A percentile compares a stretch with the other conserved stretches of the same genome.
Evolutionary conservation across 2,329 filamentous ascomycete species (phyloP).

Genomic region (Aspergillus sp.): DNA sequence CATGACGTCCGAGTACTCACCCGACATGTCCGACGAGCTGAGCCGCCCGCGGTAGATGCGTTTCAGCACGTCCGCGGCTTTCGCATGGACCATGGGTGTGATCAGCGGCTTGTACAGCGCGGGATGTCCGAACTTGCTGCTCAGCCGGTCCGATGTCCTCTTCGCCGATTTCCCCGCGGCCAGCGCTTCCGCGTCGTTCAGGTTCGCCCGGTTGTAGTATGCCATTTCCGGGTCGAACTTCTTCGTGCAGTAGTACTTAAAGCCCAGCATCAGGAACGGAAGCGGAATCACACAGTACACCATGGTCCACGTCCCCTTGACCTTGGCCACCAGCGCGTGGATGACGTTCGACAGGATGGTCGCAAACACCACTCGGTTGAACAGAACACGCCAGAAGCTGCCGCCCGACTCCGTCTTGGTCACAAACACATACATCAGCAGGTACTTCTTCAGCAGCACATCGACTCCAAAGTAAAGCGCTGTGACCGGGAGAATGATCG

Average conservation of each 20-base stretch:
- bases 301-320: slow-evolving; percentile 55
- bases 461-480: slow-evolving; percentile 86
- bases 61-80: slow-evolving; percentile 76
- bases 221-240: slow-evolving; percentile 70
- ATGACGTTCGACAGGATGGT: slow-evolving; percentile 69
- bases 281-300: slow-evolving; percentile 64
- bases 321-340: slow-evolving; percentile 65
- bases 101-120: slow-evolving; percentile 81
- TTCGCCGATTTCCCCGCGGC: slow-evolving; percentile 27
- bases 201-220: slow-evolving; percentile 64
- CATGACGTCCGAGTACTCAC: slow-evolving; percentile 61
- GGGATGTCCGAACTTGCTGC: slow-evolving; percentile 78
- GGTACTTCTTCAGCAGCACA: slow-evolving; percentile 86
- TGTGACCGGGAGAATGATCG: slow-evolving; percentile 73
- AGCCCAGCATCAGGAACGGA: slow-evolving; percentile 65
- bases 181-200: slow-evolving; percentile 41
- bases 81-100: slow-evolving; percentile 91
- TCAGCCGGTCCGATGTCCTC: slow-evolving; percentile 51
- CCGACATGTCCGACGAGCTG: slow-evolving; percentile 36
- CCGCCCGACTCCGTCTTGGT: slow-evolving; percentile 96
- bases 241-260: slow-evolving; percentile 75
- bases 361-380: slow-evolving; percentile 85
- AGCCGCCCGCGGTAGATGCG: slow-evolving; percentile 77
- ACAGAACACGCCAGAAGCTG: slow-evolving; percentile 80
- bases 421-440: slow-evolving; percentile 86